Base-by-base conservation (phyloP, 371 early-diverging fungal species). In the Mucor irregularis region DNA sequence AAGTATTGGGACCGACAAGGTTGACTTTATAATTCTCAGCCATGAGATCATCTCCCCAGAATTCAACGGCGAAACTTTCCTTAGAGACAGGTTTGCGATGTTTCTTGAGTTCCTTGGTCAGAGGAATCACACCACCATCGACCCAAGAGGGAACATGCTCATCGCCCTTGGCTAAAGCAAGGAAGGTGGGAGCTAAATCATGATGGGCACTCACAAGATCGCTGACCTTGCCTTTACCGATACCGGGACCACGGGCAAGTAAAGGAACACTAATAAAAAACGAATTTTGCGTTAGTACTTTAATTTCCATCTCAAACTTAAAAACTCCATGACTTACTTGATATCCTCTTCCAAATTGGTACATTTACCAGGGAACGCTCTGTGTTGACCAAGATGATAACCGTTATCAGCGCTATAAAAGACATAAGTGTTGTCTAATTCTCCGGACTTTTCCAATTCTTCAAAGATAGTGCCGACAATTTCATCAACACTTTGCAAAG, bases 381-480 rank as follows among this genome's bases (percentile, higher is more conserved):
- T 77, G 38, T 87, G 86, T 6, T 81, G 80, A 4, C 87, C 87
- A 14, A 87, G 64, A 58, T 87, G 87, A 37, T 84, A 87, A 14
- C 87, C 87, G 53, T 87, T 87, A 49, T 87, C 87, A 26, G 86
- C 73, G 3, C 84, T 81, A 59, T 85, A 87, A 43, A 87, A 58
- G 11, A 87, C 67, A 49, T 80, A 84, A 4, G 87, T 87, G 61
- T 87, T 84, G 19, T 87, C 85, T 16, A 83, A 57, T 51, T 79
- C 72, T 1, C 81, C 81, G 31, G 79, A 76, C 13, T 55, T 49
- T 47, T 83, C 80, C 6, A 87, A 70, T 9, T 76, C 72, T 28
- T 80, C 72, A 53, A 85, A 68, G 1, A 87, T 49, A 0, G 72
- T 58, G 4, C 82, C 86, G 14, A 87, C 76, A 35, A 87, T 62